Evolutionary conservation across 345 rosid genomes (phyloP).

Genomic region (Citrus trifoliata): DNA sequence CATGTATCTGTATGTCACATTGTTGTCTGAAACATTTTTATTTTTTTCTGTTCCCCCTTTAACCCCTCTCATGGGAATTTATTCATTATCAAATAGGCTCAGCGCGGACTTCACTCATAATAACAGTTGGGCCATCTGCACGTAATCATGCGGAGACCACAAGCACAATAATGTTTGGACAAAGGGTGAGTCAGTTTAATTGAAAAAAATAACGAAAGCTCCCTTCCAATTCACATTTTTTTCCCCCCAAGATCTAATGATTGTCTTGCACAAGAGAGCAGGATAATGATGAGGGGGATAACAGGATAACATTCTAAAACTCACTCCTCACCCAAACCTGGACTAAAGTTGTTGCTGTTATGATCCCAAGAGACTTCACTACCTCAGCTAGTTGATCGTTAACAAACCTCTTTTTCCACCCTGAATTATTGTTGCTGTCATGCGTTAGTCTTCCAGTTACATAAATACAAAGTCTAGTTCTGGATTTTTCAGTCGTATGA

Average conservation of each 20-base stretch:
- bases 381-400: too few relatives aligned
- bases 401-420: too few relatives aligned
- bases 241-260: neutral
- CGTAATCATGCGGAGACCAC: conserved; percentile 84
- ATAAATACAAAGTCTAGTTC: too few relatives aligned
- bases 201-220: neutral
- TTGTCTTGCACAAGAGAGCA: neutral
- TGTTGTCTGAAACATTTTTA: neutral
- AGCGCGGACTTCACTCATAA: conserved; percentile 87
- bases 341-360: too few relatives aligned
- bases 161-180: conserved; percentile 93
- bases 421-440: too few relatives aligned
- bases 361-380: too few relatives aligned
- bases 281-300: neutral
- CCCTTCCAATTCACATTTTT: neutral
- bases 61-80: conserved; percentile 1
- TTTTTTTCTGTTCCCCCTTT: neutral
- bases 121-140: conserved; percentile 85
- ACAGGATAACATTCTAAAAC: neutral
- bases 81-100: conserved; percentile 52
- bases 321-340: neutral
- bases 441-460: too few relatives aligned
- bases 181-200: conserved; percentile 56
- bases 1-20: neutral
- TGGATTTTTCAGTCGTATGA: too few relatives aligned